Evolutionary conservation across 2,329 filamentous ascomycete genomes (phyloP), one percentile per base, ranked within the genome.

Genomic region (Aspergillus sp.): DNA sequence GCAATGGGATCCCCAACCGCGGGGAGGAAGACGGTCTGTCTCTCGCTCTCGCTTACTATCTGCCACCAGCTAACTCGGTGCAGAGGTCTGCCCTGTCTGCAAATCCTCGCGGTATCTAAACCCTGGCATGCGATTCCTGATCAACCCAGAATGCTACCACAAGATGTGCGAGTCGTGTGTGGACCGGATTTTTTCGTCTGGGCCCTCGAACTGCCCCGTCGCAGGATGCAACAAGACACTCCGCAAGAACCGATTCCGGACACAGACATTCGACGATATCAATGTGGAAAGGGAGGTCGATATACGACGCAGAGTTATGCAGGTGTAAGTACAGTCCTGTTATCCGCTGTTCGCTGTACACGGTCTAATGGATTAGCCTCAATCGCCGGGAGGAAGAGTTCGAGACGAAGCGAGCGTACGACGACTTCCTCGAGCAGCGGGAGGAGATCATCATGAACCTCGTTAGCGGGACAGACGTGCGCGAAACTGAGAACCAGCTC

Each of bases 81-180:
- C 22, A 74, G 86, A 95, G 63, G 82, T 88, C 55, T 98, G 91
- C 66, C 91, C 89, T 36, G 85, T 96, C 47, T 98, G 91, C 81
- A 95, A 95, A 66, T 93, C 86, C 38, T 85, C 84, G 39, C 84
- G 86, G 44, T 96, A 96, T 68, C 81, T 96, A 52, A 95, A 95
- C 68, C 80, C 79, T 40, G 81, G 86, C 65, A 88, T 98, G 75
- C 75, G 81, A 44, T 96, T 98, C 65, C 82, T 91, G 48, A 88
- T 98, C 67, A 95, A 96, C 60, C 86, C 89, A 6, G 86, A 93
- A 69, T 98, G 91, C 74, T 98, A 98, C 69, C 91, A 98, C 70
- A 86, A 86, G 47, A 96, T 98, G 85, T 98, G 91, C 69, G 82
- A 86, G 58, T 88, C 84, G 36, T 98, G 91, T 66, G 88, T 96